phyloP scores from a whole-genome alignment of 345 rosid genomes.

The Eucalyptus pauciflora region DNA sequence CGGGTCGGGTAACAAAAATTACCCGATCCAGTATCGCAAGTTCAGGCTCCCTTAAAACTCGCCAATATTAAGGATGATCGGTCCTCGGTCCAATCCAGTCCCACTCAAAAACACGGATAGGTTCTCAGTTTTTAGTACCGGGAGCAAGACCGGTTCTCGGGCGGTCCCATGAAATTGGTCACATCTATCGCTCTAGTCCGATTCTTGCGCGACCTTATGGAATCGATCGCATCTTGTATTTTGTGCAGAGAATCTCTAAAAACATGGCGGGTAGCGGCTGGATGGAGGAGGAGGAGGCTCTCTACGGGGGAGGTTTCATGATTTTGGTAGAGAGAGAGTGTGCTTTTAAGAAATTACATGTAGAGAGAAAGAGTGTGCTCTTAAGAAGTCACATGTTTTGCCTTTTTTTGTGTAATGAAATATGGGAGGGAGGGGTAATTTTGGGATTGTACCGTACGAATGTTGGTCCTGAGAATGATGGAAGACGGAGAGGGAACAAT shows the following conservation, averaged over 20 bases:
- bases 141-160: too few species aligned
- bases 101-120: accelerated
- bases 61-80: accelerated
- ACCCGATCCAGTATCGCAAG: not conserved
- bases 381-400: not conserved
- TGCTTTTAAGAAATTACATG: not conserved
- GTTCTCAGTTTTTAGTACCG: too few species aligned
- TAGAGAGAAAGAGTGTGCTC: not conserved
- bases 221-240: slow-evolving; percentile 46
- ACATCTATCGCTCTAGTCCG: slow-evolving; percentile 13
- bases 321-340: not conserved
- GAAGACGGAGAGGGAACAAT: not conserved
- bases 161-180: not conserved
- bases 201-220: accelerated
- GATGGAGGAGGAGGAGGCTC: slow-evolving; percentile 7
- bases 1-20: not conserved
- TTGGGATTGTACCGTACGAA: not conserved
- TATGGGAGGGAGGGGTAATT: not conserved
- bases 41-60: not conserved
- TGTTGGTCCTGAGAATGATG: slow-evolving; percentile 39
- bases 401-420: not conserved
- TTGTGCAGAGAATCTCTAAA: slow-evolving; percentile 69
- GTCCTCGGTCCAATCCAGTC: too few species aligned
- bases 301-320: not conserved
- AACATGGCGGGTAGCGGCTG: slow-evolving; percentile 61